A percentile compares a stretch with the other conserved stretches of the same genome.
Evolutionary conservation across 2,329 filamentous ascomycete genomes (phyloP).

Genomic region (Pseudopithomyces chartarum): DNA sequence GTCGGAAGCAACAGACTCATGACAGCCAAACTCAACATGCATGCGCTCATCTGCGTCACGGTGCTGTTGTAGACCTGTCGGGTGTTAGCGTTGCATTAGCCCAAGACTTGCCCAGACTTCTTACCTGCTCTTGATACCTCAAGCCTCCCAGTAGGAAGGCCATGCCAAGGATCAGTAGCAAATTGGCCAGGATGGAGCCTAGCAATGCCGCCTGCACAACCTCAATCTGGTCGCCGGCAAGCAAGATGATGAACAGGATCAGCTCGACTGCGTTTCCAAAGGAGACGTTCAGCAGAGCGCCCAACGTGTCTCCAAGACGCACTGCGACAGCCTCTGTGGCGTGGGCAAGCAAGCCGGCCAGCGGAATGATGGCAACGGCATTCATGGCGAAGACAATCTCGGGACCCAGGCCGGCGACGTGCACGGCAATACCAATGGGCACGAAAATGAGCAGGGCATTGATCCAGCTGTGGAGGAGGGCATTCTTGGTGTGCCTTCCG

Average conservation of each 20-base stretch:
- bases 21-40: slow-evolving; percentile 85
- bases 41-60: slow-evolving; percentile 95
- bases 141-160: slow-evolving; percentile 85
- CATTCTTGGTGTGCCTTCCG: slow-evolving; percentile 61
- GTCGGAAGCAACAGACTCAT: slow-evolving; percentile 89
- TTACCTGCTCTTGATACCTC: slow-evolving; percentile 81
- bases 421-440: slow-evolving; percentile 73
- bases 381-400: slow-evolving; percentile 58
- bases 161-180: slow-evolving; percentile 90
- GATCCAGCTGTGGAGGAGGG: slow-evolving; percentile 74
- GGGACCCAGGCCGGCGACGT: slow-evolving; percentile 50
- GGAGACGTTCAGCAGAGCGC: slow-evolving; percentile 57
- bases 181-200: slow-evolving; percentile 86
- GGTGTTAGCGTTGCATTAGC: slow-evolving; percentile 17
- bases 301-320: slow-evolving; percentile 54
- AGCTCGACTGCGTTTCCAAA: slow-evolving; percentile 60
- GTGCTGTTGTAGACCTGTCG: slow-evolving; percentile 86
- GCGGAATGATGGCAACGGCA: slow-evolving; percentile 56
- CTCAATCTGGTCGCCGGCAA: slow-evolving; percentile 73
- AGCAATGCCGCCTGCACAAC: slow-evolving; percentile 91
- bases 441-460: slow-evolving; percentile 80
- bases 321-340: slow-evolving; percentile 57
- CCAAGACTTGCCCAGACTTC: slow-evolving; percentile 15
- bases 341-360: slow-evolving; percentile 55
- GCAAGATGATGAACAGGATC: slow-evolving; percentile 54